These are phyloP conservation scores for Debaryomyces psychrophilus DNA, from an alignment of 1,139 yeast genomes.

Conservation along the genomic window DNA sequence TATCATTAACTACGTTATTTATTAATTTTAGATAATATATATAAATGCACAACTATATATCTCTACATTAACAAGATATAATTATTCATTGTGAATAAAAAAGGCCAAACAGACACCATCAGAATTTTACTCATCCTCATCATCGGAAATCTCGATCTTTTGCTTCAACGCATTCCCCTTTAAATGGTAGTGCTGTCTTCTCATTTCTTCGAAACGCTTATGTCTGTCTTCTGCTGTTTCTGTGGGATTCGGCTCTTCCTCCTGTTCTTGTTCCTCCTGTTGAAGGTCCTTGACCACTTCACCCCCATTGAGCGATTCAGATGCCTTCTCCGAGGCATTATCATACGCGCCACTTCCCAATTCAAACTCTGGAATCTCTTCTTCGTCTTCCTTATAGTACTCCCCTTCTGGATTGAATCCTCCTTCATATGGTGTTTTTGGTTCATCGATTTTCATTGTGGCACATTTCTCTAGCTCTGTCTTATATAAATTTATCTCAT, in stretches of 20 bases:
- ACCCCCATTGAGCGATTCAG: conserved; percentile 43
- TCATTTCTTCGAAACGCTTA: conserved; percentile 67
- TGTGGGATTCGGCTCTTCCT: conserved; percentile 36
- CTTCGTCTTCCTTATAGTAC: conserved; percentile 76
- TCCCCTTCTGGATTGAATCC: conserved; percentile 86
- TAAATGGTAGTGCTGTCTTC: conserved; percentile 77
- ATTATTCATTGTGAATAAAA: neutral
- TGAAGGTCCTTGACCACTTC: conserved; percentile 30
- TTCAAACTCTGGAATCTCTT: conserved; percentile 51
- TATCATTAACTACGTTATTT: conserved; percentile 8
- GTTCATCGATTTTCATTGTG: conserved; percentile 89
- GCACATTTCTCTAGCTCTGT: conserved; percentile 73
- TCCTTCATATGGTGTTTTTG: conserved; percentile 96
- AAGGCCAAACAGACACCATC: neutral
- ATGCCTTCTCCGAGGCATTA: conserved; percentile 32
- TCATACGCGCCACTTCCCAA: conserved; percentile 51
- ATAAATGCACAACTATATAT: neutral
- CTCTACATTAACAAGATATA: conserved; percentile 5
- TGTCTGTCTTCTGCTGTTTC: conserved; percentile 65
- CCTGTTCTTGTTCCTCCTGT: conserved; percentile 33
- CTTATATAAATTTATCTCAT: conserved; percentile 66
- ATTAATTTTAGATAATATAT: conserved; percentile 4
- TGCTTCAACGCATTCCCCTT: conserved; percentile 59
- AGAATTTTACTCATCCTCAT: conserved; percentile 24
- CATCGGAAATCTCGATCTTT: conserved; percentile 35